Conservation (phyloP, 2,329 filamentous ascomycete species). For the Zopfia rhizophila region DNA sequence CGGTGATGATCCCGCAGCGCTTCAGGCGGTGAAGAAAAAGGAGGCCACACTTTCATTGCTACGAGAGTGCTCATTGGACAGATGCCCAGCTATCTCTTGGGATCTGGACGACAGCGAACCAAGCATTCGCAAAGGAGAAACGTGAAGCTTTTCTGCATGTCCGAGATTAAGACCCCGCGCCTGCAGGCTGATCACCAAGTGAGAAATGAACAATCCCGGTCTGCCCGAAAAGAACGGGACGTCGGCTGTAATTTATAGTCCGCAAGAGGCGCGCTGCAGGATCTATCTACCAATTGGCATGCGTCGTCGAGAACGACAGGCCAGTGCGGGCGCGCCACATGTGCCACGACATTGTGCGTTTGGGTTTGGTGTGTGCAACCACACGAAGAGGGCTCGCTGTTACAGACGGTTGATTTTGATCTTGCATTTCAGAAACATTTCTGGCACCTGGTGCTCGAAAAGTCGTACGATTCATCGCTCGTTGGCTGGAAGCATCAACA, state of each 20-base stretch:
- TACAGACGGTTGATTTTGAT: slow-evolving; percentile 31
- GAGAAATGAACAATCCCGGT: background rate
- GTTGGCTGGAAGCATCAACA: background rate
- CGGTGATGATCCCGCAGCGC: slow-evolving; percentile 16
- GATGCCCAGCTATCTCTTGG: slow-evolving; percentile 8
- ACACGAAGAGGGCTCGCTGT: slow-evolving; percentile 15
- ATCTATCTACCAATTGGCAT: slow-evolving; percentile 1
- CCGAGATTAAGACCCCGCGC: slow-evolving; percentile 19
- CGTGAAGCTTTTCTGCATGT: slow-evolving; percentile 21
- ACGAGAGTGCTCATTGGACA: slow-evolving; percentile 8
- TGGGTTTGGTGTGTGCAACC: slow-evolving; percentile 21
- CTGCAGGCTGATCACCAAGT: slow-evolving; percentile 18
- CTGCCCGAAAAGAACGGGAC: slow-evolving; percentile 10
- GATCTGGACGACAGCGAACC: slow-evolving; percentile 14
- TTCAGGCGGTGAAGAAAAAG: slow-evolving; percentile 24
- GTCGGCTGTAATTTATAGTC: slow-evolving; percentile 11
- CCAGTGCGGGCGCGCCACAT: slow-evolving; percentile 24
- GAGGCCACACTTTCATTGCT: slow-evolving; percentile 2
- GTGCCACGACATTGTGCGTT: slow-evolving; percentile 30
- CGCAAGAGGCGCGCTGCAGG: too few relatives aligned
- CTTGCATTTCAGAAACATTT: slow-evolving; percentile 32
- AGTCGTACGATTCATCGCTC: slow-evolving; percentile 32
- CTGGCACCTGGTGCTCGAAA: slow-evolving; percentile 3
- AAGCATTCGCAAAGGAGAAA: slow-evolving; percentile 13
- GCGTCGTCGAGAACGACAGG: slow-evolving; percentile 16